Conservation (phyloP, 225 moss, liverwort and hornwort genomes). For the Bryum argenteum region DNA sequence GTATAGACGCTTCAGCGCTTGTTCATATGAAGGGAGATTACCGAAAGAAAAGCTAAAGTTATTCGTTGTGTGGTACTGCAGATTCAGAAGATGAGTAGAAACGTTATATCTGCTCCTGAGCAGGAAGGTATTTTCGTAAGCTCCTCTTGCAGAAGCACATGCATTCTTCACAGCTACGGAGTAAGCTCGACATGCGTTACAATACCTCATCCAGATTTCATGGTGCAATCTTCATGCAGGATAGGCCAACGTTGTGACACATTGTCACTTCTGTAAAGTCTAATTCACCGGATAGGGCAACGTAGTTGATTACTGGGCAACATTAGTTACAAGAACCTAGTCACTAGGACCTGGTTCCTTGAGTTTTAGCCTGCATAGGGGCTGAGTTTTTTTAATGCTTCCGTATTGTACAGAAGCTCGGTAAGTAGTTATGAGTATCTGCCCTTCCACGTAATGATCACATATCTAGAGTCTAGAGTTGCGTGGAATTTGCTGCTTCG, state of each 20-base stretch:
- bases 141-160: constrained; percentile 21
- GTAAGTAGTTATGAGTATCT: constrained; percentile 1
- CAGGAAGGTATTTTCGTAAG: constrained; percentile 6
- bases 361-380: constrained; percentile 2
- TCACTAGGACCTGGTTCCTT: background rate
- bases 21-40: background rate
- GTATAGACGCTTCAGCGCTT: background rate
- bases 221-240: constrained; percentile 31
- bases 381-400: constrained; percentile 23
- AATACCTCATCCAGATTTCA: constrained; percentile 33
- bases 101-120: constrained; percentile 9
- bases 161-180: constrained; percentile 17
- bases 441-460: constrained; percentile 14
- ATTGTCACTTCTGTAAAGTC: constrained; percentile 49
- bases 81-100: constrained; percentile 54
- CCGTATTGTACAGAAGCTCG: constrained; percentile 26
- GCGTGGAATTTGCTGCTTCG: constrained; percentile 9
- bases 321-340: constrained; percentile 11
- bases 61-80: constrained; percentile 26
- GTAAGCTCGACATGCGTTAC: constrained; percentile 23
- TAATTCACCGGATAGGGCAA: constrained; percentile 21
- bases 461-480: constrained; percentile 3
- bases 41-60: constrained; percentile 12
- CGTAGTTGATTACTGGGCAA: constrained; percentile 25
- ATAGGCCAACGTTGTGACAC: constrained; percentile 39